Evolutionary conservation across 768 basidiomycete genomes (phyloP).

Genomic region (Podaxis sp.): DNA sequence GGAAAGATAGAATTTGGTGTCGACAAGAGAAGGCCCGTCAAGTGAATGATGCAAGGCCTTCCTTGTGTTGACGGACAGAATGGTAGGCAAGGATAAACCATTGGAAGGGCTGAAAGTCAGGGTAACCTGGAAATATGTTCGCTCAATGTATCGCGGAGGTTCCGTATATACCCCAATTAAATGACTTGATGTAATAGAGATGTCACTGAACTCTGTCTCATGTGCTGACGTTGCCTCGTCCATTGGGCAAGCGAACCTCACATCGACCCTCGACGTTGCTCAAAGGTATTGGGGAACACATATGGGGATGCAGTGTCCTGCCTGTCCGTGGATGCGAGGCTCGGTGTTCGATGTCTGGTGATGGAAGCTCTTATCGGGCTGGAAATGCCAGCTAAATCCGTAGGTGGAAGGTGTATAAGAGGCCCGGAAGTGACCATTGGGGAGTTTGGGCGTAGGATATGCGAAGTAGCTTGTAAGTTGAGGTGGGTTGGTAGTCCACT

Average conservation of each 20-base stretch:
- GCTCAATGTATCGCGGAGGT: background rate
- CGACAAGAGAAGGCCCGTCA: background rate
- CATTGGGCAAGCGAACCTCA: background rate
- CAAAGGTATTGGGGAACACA: background rate
- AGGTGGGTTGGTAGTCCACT: background rate
- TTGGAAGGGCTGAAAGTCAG: background rate
- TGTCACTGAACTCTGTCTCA: background rate
- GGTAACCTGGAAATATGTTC: background rate
- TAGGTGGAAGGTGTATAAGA: background rate
- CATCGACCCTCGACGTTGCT: background rate
- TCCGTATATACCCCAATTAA: background rate
- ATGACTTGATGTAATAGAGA: background rate
- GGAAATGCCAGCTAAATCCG: conserved; percentile 5
- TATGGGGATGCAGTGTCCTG: background rate
- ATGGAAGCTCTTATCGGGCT: background rate
- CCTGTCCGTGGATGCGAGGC: background rate
- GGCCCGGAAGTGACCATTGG: background rate
- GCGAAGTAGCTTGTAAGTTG: conserved; percentile 9
- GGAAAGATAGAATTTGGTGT: conserved; percentile 11
- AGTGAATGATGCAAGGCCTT: background rate
- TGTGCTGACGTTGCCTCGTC: background rate
- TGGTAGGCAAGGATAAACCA: background rate
- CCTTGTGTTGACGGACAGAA: background rate
- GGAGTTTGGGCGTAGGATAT: background rate
- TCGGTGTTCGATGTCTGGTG: background rate